These are phyloP conservation scores for Aspergillus sojae DNA, from an alignment of 2,329 filamentous ascomycete genomes.

Conservation along the genomic window DNA sequence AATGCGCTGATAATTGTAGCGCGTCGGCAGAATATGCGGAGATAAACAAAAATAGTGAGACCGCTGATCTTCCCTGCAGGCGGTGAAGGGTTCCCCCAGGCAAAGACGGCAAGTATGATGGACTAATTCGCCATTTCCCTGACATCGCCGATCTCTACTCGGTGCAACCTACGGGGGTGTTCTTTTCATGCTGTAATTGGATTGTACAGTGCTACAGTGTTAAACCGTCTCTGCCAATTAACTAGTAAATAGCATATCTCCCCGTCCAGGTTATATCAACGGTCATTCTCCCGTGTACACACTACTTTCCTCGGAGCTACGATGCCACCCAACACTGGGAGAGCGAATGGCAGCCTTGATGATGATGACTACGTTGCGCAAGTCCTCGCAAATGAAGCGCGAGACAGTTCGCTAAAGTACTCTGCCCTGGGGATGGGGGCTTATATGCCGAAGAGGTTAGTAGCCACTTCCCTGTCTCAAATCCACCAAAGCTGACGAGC, in stretches of 20 bases:
- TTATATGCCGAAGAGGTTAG: conserved; percentile 59
- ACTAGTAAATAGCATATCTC: neutral
- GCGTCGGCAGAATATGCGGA: conserved; percentile 19
- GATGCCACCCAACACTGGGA: conserved; percentile 30
- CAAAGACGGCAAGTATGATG: neutral
- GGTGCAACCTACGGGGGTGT: neutral
- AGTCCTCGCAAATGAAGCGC: conserved; percentile 79
- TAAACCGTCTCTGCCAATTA: neutral
- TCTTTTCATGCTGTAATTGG: neutral
- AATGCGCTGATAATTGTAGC: neutral
- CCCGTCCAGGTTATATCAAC: neutral
- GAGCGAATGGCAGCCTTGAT: conserved; percentile 50
- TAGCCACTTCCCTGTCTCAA: conserved; percentile 3
- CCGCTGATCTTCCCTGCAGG: conserved; percentile 13
- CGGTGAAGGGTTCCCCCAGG: conserved; percentile 13
- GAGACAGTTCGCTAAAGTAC: conserved; percentile 71
- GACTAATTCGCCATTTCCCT: neutral
- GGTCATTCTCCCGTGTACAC: neutral
- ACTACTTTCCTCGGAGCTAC: conserved; percentile 11
- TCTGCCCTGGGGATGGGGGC: conserved; percentile 74
- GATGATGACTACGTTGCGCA: conserved; percentile 68
- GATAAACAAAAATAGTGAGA: conserved; percentile 22
- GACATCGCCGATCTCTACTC: neutral
- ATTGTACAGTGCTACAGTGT: neutral
- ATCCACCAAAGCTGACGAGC: conserved; percentile 8